Percentiles rank a stretch among this genome's conserved stretches.
Conservation (phyloP, 1,284 basidiomycete species). For the Boletus mariae region DNA sequence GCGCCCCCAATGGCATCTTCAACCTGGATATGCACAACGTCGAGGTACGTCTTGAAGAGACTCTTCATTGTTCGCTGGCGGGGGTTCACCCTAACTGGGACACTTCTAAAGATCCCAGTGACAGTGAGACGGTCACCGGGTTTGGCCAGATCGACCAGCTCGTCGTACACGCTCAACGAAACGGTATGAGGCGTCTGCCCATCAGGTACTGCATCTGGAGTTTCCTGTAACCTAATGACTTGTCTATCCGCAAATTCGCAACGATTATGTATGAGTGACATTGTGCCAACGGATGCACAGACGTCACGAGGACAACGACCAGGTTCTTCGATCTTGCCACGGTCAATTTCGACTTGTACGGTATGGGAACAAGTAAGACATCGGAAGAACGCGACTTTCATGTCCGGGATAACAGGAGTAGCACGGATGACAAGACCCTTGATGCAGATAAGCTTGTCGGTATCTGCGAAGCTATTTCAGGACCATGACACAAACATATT, state of each 20-base stretch:
- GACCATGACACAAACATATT: background rate
- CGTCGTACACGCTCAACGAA: constrained; percentile 93
- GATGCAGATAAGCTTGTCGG: constrained; percentile 93
- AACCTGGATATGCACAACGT: constrained; percentile 85
- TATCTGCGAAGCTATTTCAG: constrained; percentile 55
- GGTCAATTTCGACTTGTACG: constrained; percentile 91
- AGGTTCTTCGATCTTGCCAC: constrained; percentile 94
- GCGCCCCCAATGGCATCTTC: constrained; percentile 40
- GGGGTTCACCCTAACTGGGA: constrained; percentile 92
- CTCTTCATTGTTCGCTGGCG: constrained; percentile 90
- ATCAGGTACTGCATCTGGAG: constrained; percentile 95
- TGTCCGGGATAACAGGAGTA: constrained; percentile 97
- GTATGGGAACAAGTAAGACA: constrained; percentile 96
- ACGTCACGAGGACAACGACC: constrained; percentile 88
- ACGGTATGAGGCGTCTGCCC: constrained; percentile 98
- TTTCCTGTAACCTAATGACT: constrained; percentile 93
- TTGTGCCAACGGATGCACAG: constrained; percentile 83
- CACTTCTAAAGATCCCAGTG: constrained; percentile 92
- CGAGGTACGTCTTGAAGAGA: constrained; percentile 95
- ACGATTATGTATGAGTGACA: constrained; percentile 95
- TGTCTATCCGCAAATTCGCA: constrained; percentile 96
- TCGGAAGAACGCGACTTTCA: constrained; percentile 98
- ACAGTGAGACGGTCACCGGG: constrained; percentile 92
- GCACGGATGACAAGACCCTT: constrained; percentile 97
- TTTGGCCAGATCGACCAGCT: constrained; percentile 92